Evolutionary conservation across 2,329 filamentous ascomycete genomes (phyloP).

Genomic region (Seiridium cupressi): DNA sequence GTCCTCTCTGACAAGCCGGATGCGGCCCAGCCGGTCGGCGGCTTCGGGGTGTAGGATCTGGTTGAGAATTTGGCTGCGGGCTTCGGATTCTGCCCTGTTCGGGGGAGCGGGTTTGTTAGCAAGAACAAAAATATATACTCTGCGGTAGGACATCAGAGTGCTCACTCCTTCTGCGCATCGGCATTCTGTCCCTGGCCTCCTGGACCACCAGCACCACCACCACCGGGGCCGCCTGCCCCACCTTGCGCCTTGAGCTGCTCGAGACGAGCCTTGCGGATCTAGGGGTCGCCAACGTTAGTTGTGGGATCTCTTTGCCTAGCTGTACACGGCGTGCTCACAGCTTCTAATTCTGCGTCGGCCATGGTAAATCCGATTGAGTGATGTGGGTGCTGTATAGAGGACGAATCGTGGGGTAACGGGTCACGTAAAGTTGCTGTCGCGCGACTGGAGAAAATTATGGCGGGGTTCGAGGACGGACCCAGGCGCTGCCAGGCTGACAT

Average conservation of each 20-base stretch:
- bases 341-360: conserved; percentile 66
- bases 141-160: neutral
- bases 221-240: conserved; percentile 45
- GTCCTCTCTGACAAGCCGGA: conserved; percentile 91
- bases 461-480: neutral
- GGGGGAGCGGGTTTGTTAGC: neutral
- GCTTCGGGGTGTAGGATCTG: conserved; percentile 96
- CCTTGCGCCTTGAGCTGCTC: conserved; percentile 84
- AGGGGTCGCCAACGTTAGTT: neutral
- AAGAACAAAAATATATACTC: neutral
- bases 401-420: neutral
- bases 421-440: neutral
- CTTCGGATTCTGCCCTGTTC: conserved; percentile 50
- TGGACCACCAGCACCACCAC: conserved; percentile 43
- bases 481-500: too few species aligned
- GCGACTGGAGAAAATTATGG: conserved; percentile 5
- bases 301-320: too few species aligned
- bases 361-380: conserved; percentile 33
- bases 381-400: neutral
- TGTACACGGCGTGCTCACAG: conserved; percentile 35
- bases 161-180: conserved; percentile 56
- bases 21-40: conserved; percentile 87
- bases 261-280: conserved; percentile 90
- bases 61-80: conserved; percentile 72
- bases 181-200: conserved; percentile 44